Evolutionary conservation across 2,329 filamentous ascomycete species (phyloP).

Genomic region (Coccinonectria pachysandricola): DNA sequence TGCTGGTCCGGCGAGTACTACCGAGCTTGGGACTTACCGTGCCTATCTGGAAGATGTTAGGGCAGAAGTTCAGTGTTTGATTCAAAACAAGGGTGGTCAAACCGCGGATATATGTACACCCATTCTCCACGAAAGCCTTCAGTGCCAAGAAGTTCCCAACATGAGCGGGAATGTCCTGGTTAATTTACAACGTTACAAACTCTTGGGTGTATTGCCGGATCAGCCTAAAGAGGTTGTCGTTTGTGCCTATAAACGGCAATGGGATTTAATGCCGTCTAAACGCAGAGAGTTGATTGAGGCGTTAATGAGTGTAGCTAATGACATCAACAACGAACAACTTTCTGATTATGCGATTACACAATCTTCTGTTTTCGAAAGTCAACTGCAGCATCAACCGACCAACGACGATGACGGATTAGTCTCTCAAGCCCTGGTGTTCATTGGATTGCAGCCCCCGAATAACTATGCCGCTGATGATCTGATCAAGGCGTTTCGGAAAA

Average conservation of each 20-base stretch:
- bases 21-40: constrained; percentile 30
- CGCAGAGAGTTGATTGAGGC: constrained; percentile 22
- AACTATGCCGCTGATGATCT: constrained; percentile 25
- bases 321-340: constrained; percentile 24
- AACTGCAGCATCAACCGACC: constrained; percentile 17
- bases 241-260: constrained; percentile 31
- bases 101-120: constrained; percentile 22
- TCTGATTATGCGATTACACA: constrained; percentile 28
- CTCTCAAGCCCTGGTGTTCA: constrained; percentile 23
- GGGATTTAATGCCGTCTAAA: constrained; percentile 24
- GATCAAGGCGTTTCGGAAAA: constrained; percentile 25
- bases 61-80: constrained; percentile 36
- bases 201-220: constrained; percentile 28
- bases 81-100: constrained; percentile 25
- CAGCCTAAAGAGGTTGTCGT: constrained; percentile 25
- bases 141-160: constrained; percentile 21
- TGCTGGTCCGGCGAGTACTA: constrained; percentile 23
- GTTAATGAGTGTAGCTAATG: constrained; percentile 25
- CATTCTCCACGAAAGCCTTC: constrained; percentile 23
- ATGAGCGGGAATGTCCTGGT: constrained; percentile 19
- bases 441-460: constrained; percentile 26
- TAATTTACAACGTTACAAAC: constrained; percentile 23
- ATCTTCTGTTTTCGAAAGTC: constrained; percentile 30
- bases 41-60: constrained; percentile 40
- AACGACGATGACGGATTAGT: constrained; percentile 22